Evolutionary conservation across 2,329 filamentous ascomycete genomes (phyloP).

Genomic region (Podosphaera xanthii): DNA sequence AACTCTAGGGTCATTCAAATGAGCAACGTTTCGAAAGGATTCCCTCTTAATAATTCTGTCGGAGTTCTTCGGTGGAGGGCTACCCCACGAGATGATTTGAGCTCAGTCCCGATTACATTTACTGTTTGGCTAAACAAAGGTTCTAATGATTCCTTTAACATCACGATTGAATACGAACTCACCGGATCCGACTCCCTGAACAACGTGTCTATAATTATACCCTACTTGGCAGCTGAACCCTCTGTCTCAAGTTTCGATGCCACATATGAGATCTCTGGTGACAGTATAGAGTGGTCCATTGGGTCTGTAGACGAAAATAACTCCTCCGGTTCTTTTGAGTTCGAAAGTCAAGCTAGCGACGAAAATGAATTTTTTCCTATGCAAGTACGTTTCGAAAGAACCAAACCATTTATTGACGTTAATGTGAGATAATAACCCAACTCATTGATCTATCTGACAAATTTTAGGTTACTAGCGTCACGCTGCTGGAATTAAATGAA

Average conservation of each 20-base stretch:
- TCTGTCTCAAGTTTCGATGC: constrained; percentile 83
- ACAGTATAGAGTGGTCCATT: constrained; percentile 84
- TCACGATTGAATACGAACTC: constrained; percentile 91
- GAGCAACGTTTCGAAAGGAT: constrained; percentile 67
- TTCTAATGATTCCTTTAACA: constrained; percentile 54
- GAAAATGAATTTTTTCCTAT: constrained; percentile 98
- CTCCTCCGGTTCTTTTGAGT: constrained; percentile 73
- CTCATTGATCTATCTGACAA: not conserved
- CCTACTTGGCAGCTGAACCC: constrained; percentile 67
- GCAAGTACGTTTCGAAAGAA: constrained; percentile 73
- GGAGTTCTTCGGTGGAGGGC: constrained; percentile 86
- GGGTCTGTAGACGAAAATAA: constrained; percentile 69
- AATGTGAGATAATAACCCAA: constrained; percentile 43
- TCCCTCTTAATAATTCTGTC: constrained; percentile 84
- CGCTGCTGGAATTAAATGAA: constrained; percentile 51
- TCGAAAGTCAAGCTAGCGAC: constrained; percentile 68
- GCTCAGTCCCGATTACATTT: constrained; percentile 77
- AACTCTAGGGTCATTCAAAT: constrained; percentile 69
- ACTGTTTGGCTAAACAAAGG: constrained; percentile 95
- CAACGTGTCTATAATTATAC: constrained; percentile 73
- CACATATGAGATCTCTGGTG: constrained; percentile 78
- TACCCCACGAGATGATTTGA: constrained; percentile 59
- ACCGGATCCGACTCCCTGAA: constrained; percentile 56
- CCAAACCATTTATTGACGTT: constrained; percentile 69
- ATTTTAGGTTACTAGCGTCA: constrained; percentile 40